Conservation (phyloP, 2,329 filamentous ascomycete genomes). For the Scedosporium apiospermum region DNA sequence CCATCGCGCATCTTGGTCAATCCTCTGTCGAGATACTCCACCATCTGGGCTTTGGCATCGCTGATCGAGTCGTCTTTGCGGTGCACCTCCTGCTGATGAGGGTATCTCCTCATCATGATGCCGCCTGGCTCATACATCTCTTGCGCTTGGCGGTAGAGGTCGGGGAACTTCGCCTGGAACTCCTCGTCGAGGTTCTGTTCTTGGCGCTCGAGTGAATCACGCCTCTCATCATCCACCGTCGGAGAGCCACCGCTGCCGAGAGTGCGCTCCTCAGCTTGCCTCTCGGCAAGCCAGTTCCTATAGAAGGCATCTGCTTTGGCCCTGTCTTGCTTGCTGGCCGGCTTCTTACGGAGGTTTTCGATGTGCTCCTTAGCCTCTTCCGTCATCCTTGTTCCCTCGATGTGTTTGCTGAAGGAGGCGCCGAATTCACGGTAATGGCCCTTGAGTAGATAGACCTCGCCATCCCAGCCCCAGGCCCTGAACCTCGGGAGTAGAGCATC, state of each 20-base stretch:
- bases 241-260: background rate
- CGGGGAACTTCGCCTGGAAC: conserved; percentile 34
- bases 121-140: conserved; percentile 19
- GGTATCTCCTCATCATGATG: background rate
- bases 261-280: conserved; percentile 33
- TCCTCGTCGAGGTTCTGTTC: conserved; percentile 41
- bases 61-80: conserved; percentile 20
- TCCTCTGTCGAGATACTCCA: conserved; percentile 37
- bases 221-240: conserved; percentile 21
- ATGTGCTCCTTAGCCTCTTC: conserved; percentile 28
- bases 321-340: conserved; percentile 18
- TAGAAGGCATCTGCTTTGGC: conserved; percentile 28
- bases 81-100: conserved; percentile 5
- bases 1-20: conserved; percentile 31
- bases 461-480: conserved; percentile 35
- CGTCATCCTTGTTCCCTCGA: conserved; percentile 32
- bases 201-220: conserved; percentile 29
- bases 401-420: conserved; percentile 40
- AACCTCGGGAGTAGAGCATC: conserved; percentile 35
- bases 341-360: conserved; percentile 20
- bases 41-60: conserved; percentile 34
- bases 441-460: conserved; percentile 44
- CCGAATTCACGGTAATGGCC: conserved; percentile 48
- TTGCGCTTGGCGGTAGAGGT: conserved; percentile 34
- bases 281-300: conserved; percentile 31